phyloP scores from a whole-genome alignment of 2,329 filamentous ascomycete genomes.

The Trichoderma sp. region DNA sequence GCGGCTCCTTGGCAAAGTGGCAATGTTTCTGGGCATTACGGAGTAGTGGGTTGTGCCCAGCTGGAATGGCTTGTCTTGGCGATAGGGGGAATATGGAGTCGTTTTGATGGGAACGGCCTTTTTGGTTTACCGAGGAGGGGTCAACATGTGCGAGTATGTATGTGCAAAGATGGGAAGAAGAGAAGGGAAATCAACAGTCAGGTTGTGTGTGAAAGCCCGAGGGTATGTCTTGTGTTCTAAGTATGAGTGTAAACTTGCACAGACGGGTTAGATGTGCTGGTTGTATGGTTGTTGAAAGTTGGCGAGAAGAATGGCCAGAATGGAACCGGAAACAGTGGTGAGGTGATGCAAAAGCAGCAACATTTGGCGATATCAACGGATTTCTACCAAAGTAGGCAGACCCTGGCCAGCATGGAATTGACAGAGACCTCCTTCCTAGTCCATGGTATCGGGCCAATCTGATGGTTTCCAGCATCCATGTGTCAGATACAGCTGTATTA shows the following conservation, averaged over 20 bases:
- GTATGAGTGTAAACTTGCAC: not conserved
- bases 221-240: not conserved
- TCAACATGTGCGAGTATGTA: not conserved
- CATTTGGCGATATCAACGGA: not conserved
- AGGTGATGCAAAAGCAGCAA: not conserved
- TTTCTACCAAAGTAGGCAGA: not conserved
- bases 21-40: not conserved
- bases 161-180: not conserved
- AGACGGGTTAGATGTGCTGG: not conserved
- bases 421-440: not conserved
- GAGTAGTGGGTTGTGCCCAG: not conserved
- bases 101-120: not conserved
- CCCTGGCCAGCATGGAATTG: not conserved
- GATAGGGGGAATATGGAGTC: not conserved
- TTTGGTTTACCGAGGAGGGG: not conserved
- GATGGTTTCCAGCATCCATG: not conserved
- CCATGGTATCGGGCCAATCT: not conserved
- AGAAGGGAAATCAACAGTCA: not conserved
- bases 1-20: slow-evolving; percentile 11
- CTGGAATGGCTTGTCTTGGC: not conserved
- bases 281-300: too few relatives aligned
- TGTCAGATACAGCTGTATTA: not conserved
- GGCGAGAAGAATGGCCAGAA: too few relatives aligned
- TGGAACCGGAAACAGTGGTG: too few relatives aligned
- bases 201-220: not conserved